phyloP scores from a whole-genome alignment of 306 rosid species.

The Mimosa pudica region DNA sequence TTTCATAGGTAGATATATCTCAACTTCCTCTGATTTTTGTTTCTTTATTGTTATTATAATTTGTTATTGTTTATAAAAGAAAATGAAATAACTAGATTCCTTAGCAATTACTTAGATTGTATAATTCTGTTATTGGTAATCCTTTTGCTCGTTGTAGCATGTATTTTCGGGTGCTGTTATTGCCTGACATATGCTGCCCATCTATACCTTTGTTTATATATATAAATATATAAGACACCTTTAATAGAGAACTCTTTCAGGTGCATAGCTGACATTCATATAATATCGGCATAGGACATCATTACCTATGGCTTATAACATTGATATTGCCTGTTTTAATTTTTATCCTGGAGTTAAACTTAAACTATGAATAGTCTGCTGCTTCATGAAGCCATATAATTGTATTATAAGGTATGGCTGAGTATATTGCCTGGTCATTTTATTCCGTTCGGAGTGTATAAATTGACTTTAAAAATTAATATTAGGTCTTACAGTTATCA shows the following conservation, averaged over 20 bases:
- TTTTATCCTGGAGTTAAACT: background rate
- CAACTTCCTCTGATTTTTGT: background rate
- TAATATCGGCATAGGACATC: background rate
- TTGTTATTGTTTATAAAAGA: background rate
- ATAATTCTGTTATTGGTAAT: background rate
- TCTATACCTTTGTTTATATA: background rate
- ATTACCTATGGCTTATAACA: background rate
- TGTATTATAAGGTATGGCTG: background rate
- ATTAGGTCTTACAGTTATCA: background rate
- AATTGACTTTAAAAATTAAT: background rate
- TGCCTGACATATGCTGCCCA: background rate
- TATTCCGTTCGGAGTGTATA: background rate
- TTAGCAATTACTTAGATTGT: background rate
- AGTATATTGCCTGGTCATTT: background rate
- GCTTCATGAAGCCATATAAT: background rate
- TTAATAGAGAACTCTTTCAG: background rate
- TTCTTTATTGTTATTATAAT: background rate
- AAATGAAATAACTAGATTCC: background rate
- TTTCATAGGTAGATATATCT: background rate
- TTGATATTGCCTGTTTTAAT: background rate
- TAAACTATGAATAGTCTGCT: background rate
- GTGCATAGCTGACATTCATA: background rate
- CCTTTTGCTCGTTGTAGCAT: background rate
- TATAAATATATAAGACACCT: too few species aligned
- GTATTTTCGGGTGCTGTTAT: background rate